These are phyloP conservation scores for Fusarium succisae DNA, from an alignment of 2,329 filamentous ascomycete genomes.

Conservation along the genomic window DNA sequence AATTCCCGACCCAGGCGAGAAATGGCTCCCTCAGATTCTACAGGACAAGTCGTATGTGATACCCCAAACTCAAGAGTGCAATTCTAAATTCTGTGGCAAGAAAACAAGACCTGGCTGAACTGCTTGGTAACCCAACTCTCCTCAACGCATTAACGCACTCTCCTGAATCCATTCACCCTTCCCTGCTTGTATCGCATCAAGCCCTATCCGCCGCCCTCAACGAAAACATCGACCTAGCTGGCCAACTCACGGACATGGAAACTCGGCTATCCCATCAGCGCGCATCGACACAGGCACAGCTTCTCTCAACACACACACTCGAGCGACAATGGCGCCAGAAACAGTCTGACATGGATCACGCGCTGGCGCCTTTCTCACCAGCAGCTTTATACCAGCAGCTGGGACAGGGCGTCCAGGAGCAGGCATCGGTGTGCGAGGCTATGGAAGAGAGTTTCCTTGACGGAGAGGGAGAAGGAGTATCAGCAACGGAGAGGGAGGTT, in stretches of 20 bases:
- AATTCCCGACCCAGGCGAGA: constrained; percentile 69
- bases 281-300: constrained; percentile 77
- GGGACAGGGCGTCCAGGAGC: constrained; percentile 79
- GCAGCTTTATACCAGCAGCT: constrained; percentile 87
- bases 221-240: constrained; percentile 77
- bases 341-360: constrained; percentile 87
- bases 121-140: constrained; percentile 71
- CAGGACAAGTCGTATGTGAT: constrained; percentile 80
- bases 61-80: not conserved
- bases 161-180: constrained; percentile 74
- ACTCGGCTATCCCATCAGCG: constrained; percentile 67
- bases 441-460: constrained; percentile 95
- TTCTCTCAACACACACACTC: constrained; percentile 83
- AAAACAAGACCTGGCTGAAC: constrained; percentile 79
- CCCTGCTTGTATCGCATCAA: constrained; percentile 71
- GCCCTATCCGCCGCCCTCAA: constrained; percentile 72
- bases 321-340: constrained; percentile 94
- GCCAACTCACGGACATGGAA: constrained; percentile 70
- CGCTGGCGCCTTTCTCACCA: constrained; percentile 84
- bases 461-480: constrained; percentile 49
- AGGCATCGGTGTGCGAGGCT: constrained; percentile 80
- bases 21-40: constrained; percentile 81
- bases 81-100: constrained; percentile 53
- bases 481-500: constrained; percentile 81
- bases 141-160: constrained; percentile 79